These are phyloP conservation scores for Deinandra increscens DNA, from an alignment of 129 eudicot genomes.

Conservation along the genomic window DNA sequence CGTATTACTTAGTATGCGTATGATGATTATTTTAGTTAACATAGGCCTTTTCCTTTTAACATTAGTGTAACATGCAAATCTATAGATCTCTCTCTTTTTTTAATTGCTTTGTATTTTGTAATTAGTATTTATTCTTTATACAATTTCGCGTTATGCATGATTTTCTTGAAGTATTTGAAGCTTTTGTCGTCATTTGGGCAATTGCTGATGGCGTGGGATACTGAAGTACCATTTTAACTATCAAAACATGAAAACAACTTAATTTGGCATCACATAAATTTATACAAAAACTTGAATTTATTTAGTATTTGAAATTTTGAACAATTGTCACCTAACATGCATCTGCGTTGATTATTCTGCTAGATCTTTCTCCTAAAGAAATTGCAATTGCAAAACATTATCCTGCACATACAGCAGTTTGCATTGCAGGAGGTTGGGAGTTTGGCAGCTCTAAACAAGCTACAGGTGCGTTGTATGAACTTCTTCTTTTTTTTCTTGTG, in stretches of 20 bases:
- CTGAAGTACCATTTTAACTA: neutral
- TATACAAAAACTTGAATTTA: neutral
- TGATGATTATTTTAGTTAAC: neutral
- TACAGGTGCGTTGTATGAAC: conserved; percentile 48
- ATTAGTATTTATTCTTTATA: neutral
- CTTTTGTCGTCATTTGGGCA: neutral
- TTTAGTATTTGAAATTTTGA: neutral
- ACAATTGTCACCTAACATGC: conserved; percentile 21
- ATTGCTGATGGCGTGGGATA: neutral
- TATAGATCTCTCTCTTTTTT: neutral
- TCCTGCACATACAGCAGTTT: conserved; percentile 86
- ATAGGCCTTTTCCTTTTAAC: neutral
- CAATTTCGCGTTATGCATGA: neutral
- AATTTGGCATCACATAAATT: conserved; percentile 3
- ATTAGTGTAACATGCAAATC: neutral
- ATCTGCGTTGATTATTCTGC: conserved; percentile 16
- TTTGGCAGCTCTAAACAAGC: conserved; percentile 85
- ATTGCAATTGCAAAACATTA: conserved; percentile 65
- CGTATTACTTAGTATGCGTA: neutral
- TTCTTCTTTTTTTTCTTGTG: conserved; percentile 1
- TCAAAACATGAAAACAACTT: conserved; percentile 11
- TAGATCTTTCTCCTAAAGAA: conserved; percentile 85
- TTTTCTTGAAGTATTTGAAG: neutral
- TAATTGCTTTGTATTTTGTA: neutral
- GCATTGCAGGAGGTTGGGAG: conserved; percentile 96